These are phyloP conservation scores for Cetradonia linearis DNA, from an alignment of 495 filamentous ascomycete species.

Conservation along the genomic window DNA sequence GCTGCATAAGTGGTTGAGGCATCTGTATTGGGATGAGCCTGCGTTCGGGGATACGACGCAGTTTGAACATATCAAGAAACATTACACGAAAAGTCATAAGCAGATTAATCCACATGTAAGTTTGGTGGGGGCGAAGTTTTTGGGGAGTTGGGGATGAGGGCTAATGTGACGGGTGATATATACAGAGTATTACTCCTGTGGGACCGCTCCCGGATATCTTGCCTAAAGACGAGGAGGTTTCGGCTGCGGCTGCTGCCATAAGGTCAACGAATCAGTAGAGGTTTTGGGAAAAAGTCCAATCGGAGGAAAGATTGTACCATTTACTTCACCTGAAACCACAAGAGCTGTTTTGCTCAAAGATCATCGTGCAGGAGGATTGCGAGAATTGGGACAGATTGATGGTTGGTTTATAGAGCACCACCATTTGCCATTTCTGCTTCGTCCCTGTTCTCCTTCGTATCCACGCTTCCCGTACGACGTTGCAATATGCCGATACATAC, in stretches of 20 bases:
- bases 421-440: background rate
- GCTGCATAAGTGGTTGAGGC: conserved; percentile 57
- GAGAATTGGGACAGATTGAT: background rate
- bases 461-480: background rate
- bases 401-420: background rate
- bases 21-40: conserved; percentile 57
- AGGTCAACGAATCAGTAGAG: conserved; percentile 22
- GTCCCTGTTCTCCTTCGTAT: background rate
- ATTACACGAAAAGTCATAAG: conserved; percentile 61
- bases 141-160: background rate
- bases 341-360: too few species aligned
- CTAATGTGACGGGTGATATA: background rate
- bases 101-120: conserved; percentile 49
- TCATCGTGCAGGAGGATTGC: too few species aligned
- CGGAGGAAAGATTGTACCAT: background rate
- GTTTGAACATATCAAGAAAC: conserved; percentile 62
- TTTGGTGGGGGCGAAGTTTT: background rate
- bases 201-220: conserved; percentile 55
- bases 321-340: background rate
- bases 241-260: conserved; percentile 37
- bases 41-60: conserved; percentile 54
- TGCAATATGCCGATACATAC: background rate
- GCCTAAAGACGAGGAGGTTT: conserved; percentile 50
- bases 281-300: background rate
- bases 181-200: conserved; percentile 49